Percentiles rank a stretch among this genome's conserved stretches.
Evolutionary conservation across 2,329 filamentous ascomycete genomes (phyloP).

Genomic region (Phialophora macrospora): DNA sequence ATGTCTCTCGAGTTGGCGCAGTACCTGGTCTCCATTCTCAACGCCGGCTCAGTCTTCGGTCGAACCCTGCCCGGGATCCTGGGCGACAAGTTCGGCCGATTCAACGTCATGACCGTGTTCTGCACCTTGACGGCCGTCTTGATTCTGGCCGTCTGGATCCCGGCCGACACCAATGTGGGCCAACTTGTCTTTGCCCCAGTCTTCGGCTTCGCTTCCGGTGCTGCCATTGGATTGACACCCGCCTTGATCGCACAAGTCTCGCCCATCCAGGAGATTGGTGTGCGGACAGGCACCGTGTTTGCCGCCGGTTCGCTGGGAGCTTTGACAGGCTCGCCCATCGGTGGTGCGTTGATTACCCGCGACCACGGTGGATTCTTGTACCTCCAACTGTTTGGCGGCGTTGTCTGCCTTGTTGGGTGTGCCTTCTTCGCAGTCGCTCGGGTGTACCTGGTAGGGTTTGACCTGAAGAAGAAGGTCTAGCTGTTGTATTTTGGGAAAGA

Average conservation of each 20-base stretch:
- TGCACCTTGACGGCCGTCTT: constrained; percentile 54
- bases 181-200: constrained; percentile 69
- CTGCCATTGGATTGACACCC: constrained; percentile 67
- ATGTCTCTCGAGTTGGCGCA: constrained; percentile 38
- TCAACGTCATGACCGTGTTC: constrained; percentile 60
- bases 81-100: constrained; percentile 60
- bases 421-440: constrained; percentile 47
- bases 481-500: not conserved
- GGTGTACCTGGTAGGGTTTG: constrained; percentile 43
- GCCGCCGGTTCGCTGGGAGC: constrained; percentile 66
- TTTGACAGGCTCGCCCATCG: constrained; percentile 70
- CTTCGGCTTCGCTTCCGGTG: constrained; percentile 72
- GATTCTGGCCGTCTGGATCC: constrained; percentile 62
- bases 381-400: constrained; percentile 69
- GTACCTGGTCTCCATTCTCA: constrained; percentile 41
- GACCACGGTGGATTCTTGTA: constrained; percentile 62
- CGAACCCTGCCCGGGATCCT: constrained; percentile 61
- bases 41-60: constrained; percentile 54
- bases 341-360: constrained; percentile 59
- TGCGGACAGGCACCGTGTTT: constrained; percentile 68
- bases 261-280: constrained; percentile 71
- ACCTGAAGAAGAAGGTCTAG: constrained; percentile 41
- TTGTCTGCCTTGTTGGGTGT: constrained; percentile 55
- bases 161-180: constrained; percentile 58
- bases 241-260: constrained; percentile 68